Percentiles rank a stretch among this genome's conserved stretches.
phyloP scores from a whole-genome alignment of 1,284 basidiomycete genomes.

The Trametes polyzona region DNA sequence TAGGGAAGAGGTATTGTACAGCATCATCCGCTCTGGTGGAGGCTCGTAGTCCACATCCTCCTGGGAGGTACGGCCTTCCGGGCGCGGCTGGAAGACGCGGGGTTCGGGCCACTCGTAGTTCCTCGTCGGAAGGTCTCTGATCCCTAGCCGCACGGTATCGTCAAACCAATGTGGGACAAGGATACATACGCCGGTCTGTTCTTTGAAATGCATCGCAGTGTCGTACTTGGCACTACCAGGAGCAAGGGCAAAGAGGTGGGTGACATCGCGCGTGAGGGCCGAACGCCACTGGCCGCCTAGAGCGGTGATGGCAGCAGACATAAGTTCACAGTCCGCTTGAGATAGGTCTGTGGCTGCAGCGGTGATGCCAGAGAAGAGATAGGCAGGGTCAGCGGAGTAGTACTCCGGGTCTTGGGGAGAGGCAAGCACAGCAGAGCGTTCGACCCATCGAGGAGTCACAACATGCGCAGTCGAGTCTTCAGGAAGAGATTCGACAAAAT shows the following conservation, averaged over 20 bases:
- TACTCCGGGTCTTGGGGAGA: conserved; percentile 57
- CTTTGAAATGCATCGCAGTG: conserved; percentile 62
- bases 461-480: conserved; percentile 23
- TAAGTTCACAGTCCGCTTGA: conserved; percentile 67
- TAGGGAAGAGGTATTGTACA: conserved; percentile 46
- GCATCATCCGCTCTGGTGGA: conserved; percentile 45
- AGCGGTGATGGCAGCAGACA: conserved; percentile 71
- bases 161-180: conserved; percentile 86
- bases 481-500: conserved; percentile 31
- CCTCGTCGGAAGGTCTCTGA: conserved; percentile 55
- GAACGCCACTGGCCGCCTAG: conserved; percentile 85
- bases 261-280: conserved; percentile 81
- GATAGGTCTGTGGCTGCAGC: conserved; percentile 71
- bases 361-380: conserved; percentile 84
- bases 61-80: conserved; percentile 26
- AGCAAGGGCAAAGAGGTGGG: conserved; percentile 76
- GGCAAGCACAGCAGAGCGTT: conserved; percentile 61
- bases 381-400: conserved; percentile 76
- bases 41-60: conserved; percentile 37
- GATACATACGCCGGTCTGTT: conserved; percentile 58
- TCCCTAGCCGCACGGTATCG: conserved; percentile 70
- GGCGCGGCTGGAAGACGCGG: conserved; percentile 42
- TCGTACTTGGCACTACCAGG: conserved; percentile 58
- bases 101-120: conserved; percentile 81
- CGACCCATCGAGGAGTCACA: conserved; percentile 59